Evolutionary conservation across 2,329 filamentous ascomycete genomes (phyloP).

Genomic region (Xylaria sp.): DNA sequence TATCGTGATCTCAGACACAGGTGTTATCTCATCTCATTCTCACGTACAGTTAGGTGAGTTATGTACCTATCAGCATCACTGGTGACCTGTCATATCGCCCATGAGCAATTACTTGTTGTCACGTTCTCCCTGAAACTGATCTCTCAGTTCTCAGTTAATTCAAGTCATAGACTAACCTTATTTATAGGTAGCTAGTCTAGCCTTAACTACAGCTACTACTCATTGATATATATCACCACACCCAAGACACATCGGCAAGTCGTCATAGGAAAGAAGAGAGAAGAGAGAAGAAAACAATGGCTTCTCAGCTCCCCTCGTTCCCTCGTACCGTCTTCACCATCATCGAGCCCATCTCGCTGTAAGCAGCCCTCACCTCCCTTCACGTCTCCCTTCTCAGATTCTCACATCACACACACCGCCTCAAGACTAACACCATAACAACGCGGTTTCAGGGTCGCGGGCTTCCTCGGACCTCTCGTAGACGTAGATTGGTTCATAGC

Average conservation of each 20-base stretch:
- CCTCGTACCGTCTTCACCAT: constrained; percentile 71
- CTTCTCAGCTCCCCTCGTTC: constrained; percentile 65
- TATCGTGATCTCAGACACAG: no score
- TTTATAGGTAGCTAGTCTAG: not conserved
- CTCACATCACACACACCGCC: not conserved
- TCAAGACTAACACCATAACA: constrained; percentile 16
- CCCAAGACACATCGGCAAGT: not conserved
- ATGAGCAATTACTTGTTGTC: no score
- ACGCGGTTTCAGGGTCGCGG: constrained; percentile 62
- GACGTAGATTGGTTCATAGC: constrained; percentile 67
- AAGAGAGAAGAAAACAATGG: constrained; percentile 50
- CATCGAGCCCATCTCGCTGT: constrained; percentile 73
- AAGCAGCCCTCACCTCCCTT: constrained; percentile 43
- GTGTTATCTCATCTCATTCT: no score
- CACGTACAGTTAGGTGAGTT: no score
- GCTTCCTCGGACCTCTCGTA: constrained; percentile 61
- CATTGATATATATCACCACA: not conserved
- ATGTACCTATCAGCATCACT: not conserved
- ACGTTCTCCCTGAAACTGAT: not conserved
- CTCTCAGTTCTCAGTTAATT: constrained; percentile 8
- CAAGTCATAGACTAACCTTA: not conserved
- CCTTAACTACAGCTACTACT: not conserved
- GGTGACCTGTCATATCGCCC: constrained; percentile 17
- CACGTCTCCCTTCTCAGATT: no score
- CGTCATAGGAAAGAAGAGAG: not conserved